A percentile compares a stretch with the other conserved stretches of the same genome.
Conservation (phyloP, 257 asterid species). For the Nicotiana noctiflora region DNA sequence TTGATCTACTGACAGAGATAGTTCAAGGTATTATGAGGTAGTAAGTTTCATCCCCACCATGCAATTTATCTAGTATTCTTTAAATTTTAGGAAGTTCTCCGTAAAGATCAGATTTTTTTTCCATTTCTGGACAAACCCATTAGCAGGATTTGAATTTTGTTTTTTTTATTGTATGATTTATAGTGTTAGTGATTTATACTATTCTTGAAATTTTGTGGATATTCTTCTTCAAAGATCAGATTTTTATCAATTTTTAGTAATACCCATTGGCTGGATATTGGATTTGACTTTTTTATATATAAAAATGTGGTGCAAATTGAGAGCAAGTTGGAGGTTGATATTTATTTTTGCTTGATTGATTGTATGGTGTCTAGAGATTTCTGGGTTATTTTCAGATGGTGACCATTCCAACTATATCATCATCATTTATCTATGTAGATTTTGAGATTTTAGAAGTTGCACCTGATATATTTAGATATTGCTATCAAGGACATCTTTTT, state of each 20-base stretch:
- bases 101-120: not conserved
- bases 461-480: not conserved
- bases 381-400: not conserved
- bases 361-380: constrained; percentile 3
- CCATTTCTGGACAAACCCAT: not conserved
- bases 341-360: not conserved
- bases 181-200: not conserved
- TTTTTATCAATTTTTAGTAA: not conserved
- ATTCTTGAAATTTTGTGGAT: not conserved
- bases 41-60: not conserved
- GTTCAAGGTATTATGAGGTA: not conserved
- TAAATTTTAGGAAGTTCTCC: not conserved
- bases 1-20: constrained; percentile 1
- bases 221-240: not conserved
- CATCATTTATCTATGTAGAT: not conserved
- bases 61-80: not conserved
- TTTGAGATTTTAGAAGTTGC: not conserved
- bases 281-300: not conserved
- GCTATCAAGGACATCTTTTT: constrained; percentile 11
- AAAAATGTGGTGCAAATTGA: not conserved
- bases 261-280: not conserved
- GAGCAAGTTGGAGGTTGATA: not conserved
- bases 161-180: not conserved
- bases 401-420: not conserved
- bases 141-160: not conserved